Base-by-base conservation (phyloP, 108 stramenopile species). In the Cyclotella distinguenda region DNA sequence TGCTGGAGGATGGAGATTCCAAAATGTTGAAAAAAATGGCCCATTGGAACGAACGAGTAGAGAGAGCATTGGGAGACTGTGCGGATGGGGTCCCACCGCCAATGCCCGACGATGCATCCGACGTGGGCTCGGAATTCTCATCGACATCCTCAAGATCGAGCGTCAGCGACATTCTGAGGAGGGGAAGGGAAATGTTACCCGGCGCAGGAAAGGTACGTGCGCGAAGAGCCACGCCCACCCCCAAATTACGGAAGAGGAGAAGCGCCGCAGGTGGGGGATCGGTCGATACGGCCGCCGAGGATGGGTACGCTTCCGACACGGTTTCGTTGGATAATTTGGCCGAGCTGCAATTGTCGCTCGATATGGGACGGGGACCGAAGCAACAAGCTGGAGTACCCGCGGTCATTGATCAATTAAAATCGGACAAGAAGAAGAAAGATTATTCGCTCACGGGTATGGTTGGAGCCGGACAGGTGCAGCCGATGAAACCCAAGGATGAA, bases 221-320 rank as follows among this genome's bases (percentile, higher is more conserved):
- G 28, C 83, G 91, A 38, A 66, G 91, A 8, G 91, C 91, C 7
- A 93, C 91, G 4, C 91, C 91, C 16, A 89, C 91, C 4, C 91
- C 91, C 0, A 57, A 72, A 30, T 55, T 93, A 32, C 77, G 91
- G 53, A 60, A 72, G 26, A 36, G 66, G 13, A 40, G 60, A 54
- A 52, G 40, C 38, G 44, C 65, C 21, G 50, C 30, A 9, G 49
- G n/a, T 0, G 40, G 35, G 13, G 72, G 59, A 43, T 68, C 39
- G 1, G 58, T 39, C 49, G 50, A 66, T 30, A 45, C 44, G 28
- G 74, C 90, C 0, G 85, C 77, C 3, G 90, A 87, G 53, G 90
- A 91, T 82, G 90, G 90, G 21, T 91, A 84, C 43, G 69, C 84
- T 12, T 64, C 83, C 4, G 80, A 68, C 31, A 70, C 83, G 6